Conservation (phyloP, 441 rosid species). For the Erodium chrysanthum region DNA sequence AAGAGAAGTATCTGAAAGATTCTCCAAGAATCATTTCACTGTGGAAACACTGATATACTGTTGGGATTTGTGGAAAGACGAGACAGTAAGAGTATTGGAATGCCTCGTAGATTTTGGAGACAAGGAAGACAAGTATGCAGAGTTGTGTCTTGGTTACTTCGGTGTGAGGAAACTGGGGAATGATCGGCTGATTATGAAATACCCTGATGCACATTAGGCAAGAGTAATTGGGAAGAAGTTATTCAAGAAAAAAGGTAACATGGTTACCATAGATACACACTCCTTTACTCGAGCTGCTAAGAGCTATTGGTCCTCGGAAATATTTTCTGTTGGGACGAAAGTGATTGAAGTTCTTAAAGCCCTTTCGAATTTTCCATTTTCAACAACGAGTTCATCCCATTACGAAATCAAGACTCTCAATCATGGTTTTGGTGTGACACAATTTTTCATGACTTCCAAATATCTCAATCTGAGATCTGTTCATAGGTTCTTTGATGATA, state of each 20-base stretch:
- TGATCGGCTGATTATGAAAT: neutral
- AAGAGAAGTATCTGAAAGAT: neutral
- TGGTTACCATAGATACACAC: constrained; percentile 4
- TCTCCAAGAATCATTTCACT: neutral
- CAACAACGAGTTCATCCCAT: neutral
- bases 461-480: neutral
- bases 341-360: constrained; percentile 5
- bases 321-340: constrained; percentile 9
- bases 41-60: constrained; percentile 4
- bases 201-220: constrained; percentile 11
- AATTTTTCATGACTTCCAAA: neutral
- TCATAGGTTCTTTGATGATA: neutral
- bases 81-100: neutral
- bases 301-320: constrained; percentile 13
- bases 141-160: constrained; percentile 11
- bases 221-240: neutral
- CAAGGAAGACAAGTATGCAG: neutral
- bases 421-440: constrained; percentile 1
- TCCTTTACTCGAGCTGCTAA: constrained; percentile 8
- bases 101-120: neutral
- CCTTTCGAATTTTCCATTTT: neutral
- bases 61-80: constrained; percentile 14
- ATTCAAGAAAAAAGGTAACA: neutral
- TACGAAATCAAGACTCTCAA: constrained; percentile 4
- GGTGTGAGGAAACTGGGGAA: constrained; percentile 9